A percentile compares a stretch with the other conserved stretches of the same genome.
Evolutionary conservation across 257 asterid species (phyloP).

Genomic region (Paulownia fortunei): DNA sequence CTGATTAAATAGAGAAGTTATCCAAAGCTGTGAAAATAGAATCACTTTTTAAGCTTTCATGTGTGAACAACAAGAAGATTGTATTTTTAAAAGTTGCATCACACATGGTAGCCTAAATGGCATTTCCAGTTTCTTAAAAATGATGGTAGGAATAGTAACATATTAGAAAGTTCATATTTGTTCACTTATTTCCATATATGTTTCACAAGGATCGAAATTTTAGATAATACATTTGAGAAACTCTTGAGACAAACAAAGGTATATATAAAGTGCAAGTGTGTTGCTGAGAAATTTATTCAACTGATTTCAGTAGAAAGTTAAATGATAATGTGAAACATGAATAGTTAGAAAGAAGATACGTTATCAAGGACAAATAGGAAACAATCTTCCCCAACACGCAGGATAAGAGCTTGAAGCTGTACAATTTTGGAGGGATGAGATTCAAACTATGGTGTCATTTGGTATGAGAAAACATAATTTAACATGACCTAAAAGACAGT

Average conservation of each 20-base stretch:
- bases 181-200: not conserved
- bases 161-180: not conserved
- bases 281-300: not conserved
- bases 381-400: not conserved
- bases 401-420: not conserved
- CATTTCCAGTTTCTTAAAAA: constrained; percentile 6
- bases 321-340: not conserved
- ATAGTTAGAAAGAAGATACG: not conserved
- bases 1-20: constrained; percentile 43
- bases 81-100: not conserved
- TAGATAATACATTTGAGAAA: not conserved
- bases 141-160: not conserved
- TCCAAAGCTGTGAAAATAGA: not conserved
- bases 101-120: not conserved
- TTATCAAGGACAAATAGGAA: not conserved
- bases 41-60: not conserved
- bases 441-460: not conserved
- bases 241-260: not conserved
- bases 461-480: not conserved
- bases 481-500: not conserved
- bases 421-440: not conserved
- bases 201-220: not conserved
- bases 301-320: not conserved
- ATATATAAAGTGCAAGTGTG: not conserved
- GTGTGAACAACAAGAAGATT: constrained; percentile 8